phyloP scores from a whole-genome alignment of 2,329 filamentous ascomycete genomes.

The Diplodia seriata region DNA sequence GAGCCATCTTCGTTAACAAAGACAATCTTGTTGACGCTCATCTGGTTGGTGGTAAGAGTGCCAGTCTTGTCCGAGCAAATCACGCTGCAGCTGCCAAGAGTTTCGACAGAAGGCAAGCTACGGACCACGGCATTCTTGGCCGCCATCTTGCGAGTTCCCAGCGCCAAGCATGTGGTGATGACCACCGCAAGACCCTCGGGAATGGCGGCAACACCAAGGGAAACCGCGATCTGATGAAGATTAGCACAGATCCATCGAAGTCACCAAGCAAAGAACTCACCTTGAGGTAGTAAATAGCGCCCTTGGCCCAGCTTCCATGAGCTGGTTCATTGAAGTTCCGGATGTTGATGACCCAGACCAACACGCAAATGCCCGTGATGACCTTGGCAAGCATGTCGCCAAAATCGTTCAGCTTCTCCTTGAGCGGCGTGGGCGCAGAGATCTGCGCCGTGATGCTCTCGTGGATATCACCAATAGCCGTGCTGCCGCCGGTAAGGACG shows the following conservation, averaged over 20 bases:
- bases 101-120: constrained; percentile 95
- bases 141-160: constrained; percentile 98
- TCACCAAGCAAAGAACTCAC: constrained; percentile 34
- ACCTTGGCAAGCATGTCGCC: constrained; percentile 96
- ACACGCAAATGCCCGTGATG: constrained; percentile 93
- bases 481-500: constrained; percentile 85
- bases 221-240: constrained; percentile 78
- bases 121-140: constrained; percentile 97
- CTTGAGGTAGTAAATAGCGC: constrained; percentile 98
- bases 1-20: constrained; percentile 77
- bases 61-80: constrained; percentile 99
- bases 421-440: constrained; percentile 93
- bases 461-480: constrained; percentile 97
- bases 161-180: constrained; percentile 96
- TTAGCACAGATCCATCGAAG: background rate
- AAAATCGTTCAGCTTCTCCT: constrained; percentile 99
- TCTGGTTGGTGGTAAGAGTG: constrained; percentile 97
- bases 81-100: constrained; percentile 96
- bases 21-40: constrained; percentile 95
- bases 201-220: constrained; percentile 95
- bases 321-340: constrained; percentile 94
- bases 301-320: constrained; percentile 93
- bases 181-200: constrained; percentile 97
- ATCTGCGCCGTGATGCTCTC: constrained; percentile 99
- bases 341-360: constrained; percentile 99